These are phyloP conservation scores for Pythium plurisporium DNA, from an alignment of 352 stramenopile species.

Conservation along the genomic window DNA sequence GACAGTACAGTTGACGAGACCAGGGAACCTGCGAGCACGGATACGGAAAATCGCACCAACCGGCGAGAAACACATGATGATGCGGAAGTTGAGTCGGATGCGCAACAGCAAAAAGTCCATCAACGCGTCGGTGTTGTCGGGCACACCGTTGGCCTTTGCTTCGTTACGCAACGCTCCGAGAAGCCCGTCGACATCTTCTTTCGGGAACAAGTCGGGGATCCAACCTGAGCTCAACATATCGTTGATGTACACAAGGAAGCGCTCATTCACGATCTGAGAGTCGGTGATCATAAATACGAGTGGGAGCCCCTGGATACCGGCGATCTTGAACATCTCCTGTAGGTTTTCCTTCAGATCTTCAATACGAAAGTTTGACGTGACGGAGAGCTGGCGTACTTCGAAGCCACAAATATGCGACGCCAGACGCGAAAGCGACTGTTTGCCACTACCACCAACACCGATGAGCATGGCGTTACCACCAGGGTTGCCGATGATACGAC, in stretches of 20 bases:
- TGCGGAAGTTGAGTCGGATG: slow-evolving; percentile 94
- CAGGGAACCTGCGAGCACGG: slow-evolving; percentile 94
- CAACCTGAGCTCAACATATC: slow-evolving; percentile 92
- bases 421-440: slow-evolving; percentile 95
- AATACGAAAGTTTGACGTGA: slow-evolving; percentile 96
- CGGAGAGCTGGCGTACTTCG: slow-evolving; percentile 93
- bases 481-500: slow-evolving; percentile 95
- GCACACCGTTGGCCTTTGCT: slow-evolving; percentile 93
- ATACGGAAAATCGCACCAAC: slow-evolving; percentile 96
- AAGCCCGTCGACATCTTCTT: slow-evolving; percentile 95
- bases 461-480: slow-evolving; percentile 97
- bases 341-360: slow-evolving; percentile 97
- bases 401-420: slow-evolving; percentile 96
- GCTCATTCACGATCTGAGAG: slow-evolving; percentile 97
- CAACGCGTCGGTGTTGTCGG: slow-evolving; percentile 91
- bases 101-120: slow-evolving; percentile 95
- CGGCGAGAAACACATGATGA: slow-evolving; percentile 97
- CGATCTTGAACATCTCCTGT: slow-evolving; percentile 94
- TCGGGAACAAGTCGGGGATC: slow-evolving; percentile 96
- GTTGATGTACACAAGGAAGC: slow-evolving; percentile 99
- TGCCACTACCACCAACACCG: slow-evolving; percentile 95
- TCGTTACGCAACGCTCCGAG: slow-evolving; percentile 90
- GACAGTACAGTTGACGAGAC: slow-evolving; percentile 95
- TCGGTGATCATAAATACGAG: slow-evolving; percentile 98
- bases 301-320: slow-evolving; percentile 91